Evolutionary conservation across 768 basidiomycete genomes (phyloP), one percentile per base, ranked within the genome.

Genomic region (Leccinum disarticulatum): DNA sequence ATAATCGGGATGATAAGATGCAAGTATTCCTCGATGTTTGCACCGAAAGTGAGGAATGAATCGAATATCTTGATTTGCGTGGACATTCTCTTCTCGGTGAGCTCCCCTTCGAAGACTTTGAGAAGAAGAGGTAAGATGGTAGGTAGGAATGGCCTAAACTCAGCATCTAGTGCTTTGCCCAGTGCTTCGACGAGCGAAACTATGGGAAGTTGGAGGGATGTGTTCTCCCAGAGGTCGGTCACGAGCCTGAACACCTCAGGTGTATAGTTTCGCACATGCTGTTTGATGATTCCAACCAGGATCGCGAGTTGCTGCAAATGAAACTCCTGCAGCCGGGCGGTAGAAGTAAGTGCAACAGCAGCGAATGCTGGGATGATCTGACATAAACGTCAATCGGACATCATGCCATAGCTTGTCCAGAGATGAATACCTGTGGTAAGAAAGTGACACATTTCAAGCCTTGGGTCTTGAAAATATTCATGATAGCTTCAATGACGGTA

Each of bases 381-480:
- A 19, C 14, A 53, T 22, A 25, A 19, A 58, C 27, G 22, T 61
- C 54, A 67, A 50, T 58, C 50, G 70, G 13, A 59, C 9, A 27
- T 56, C 9, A 33, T 56, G 35, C 13, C 6, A 33, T 49, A 27
- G 17, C 27, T 38, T 47, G 22, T 55, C 56, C 55, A 41, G 47
- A 36, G 19, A 48, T 27, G 58, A 52, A 62, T 70, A 94, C 93
- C 80, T 97, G 95, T 48, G 96, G 92, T 27, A 99, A 76, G 76
- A 98, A 98, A 2, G 91, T 85, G 19, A 96, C 95, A 72, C 94
- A 97, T 80, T 95, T 95, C 70, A 98, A 77, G 14, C 96, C 95
- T 70, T 98, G 95, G 0, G 95, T 97, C 74, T 95, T 95, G 83
- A 98, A 99, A 61, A 99, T 98, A 50, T 93, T 90, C 93, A 98